Evolutionary conservation across 768 basidiomycete species (phyloP).

Genomic region (Suillus hirtellus): DNA sequence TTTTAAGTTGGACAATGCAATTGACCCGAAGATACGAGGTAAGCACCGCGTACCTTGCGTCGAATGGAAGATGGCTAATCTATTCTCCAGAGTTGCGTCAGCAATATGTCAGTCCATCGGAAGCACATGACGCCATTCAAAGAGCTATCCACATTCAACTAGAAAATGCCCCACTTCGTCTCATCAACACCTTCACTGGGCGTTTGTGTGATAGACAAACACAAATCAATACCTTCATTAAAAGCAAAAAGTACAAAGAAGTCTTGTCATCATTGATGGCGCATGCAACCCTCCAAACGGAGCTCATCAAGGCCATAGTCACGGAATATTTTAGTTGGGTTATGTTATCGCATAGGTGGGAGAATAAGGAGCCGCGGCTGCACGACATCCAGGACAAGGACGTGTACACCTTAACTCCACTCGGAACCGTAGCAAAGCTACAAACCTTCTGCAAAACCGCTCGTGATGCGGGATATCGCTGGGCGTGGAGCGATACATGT

Average conservation of each 20-base stretch:
- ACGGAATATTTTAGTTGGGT: background rate
- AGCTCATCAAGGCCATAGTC: background rate
- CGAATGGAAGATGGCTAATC: background rate
- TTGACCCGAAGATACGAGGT: background rate
- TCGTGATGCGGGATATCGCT: background rate
- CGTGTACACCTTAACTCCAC: background rate
- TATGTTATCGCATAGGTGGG: background rate
- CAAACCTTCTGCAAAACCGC: background rate
- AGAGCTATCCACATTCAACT: background rate
- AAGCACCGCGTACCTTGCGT: background rate
- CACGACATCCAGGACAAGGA: background rate
- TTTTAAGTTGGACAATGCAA: background rate
- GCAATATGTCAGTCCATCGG: background rate
- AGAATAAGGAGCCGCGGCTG: background rate
- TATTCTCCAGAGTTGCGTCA: background rate
- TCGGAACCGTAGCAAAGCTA: background rate
- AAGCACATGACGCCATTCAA: background rate
- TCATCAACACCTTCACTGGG: background rate
- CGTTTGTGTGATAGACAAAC: background rate
- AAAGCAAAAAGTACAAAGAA: background rate
- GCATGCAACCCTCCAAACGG: background rate
- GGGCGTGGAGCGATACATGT: background rate
- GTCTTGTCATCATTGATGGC: background rate
- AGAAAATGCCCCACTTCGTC: background rate
- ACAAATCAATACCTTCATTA: background rate